Conservation (phyloP, 495 filamentous ascomycete species). For the Glonium stellatum region DNA sequence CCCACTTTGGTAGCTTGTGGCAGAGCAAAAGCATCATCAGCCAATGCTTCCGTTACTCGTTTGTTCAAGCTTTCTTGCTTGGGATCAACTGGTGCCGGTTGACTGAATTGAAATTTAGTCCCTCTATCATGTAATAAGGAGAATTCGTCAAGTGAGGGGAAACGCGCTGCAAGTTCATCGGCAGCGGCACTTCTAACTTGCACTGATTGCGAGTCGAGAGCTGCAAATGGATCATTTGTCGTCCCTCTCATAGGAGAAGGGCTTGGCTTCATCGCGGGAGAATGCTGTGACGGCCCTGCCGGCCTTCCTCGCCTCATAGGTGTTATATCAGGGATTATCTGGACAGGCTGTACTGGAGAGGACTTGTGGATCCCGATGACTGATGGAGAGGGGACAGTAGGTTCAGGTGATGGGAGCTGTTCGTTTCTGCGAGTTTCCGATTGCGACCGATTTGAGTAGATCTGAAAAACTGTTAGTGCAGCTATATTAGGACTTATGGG, state of each 20-base stretch:
- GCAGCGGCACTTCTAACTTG: conserved; percentile 40
- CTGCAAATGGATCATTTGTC: conserved; percentile 81
- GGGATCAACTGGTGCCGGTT: conserved; percentile 37
- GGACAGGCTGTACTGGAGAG: conserved; percentile 55
- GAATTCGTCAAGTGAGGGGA: conserved; percentile 91
- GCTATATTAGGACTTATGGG: not conserved
- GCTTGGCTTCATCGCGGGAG: conserved; percentile 52
- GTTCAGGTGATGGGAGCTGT: conserved; percentile 50
- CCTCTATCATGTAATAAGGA: conserved; percentile 80
- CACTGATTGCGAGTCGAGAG: conserved; percentile 58
- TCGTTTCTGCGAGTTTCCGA: conserved; percentile 58
- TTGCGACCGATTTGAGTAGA: conserved; percentile 66
- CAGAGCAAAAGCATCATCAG: conserved; percentile 77
- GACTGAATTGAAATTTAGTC: conserved; percentile 79
- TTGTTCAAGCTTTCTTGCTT: conserved; percentile 59
- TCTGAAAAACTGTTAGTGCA: conserved; percentile 47
- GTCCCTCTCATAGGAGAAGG: conserved; percentile 66
- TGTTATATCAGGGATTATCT: conserved; percentile 78
- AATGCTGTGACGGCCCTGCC: conserved; percentile 42
- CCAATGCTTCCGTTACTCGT: conserved; percentile 73
- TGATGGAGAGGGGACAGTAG: conserved; percentile 48
- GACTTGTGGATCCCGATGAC: conserved; percentile 66
- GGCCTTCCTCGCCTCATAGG: conserved; percentile 91
- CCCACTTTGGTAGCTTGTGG: conserved; percentile 29
- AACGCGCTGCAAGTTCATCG: conserved; percentile 79